Conservation (phyloP, 1,284 basidiomycete genomes). For the Cutaneotrichosporon dermatis region DNA sequence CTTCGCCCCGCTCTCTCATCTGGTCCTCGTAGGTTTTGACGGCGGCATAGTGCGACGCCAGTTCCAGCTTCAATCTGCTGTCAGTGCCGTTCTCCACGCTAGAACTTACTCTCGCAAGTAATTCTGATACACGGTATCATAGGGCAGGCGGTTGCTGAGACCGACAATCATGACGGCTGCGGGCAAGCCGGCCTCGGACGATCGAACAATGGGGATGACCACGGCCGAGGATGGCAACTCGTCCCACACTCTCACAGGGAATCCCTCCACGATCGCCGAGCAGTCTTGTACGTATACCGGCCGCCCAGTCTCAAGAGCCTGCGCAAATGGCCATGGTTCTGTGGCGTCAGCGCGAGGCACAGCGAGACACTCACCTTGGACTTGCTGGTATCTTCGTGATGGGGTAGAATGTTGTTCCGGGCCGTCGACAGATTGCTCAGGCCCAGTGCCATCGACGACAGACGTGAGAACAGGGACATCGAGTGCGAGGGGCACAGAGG, state of each 20-base stretch:
- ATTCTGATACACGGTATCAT: constrained; percentile 44
- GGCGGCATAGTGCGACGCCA: neutral
- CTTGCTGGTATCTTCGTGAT: too few relatives aligned
- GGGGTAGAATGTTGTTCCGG: neutral
- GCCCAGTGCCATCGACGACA: neutral
- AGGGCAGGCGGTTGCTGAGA: constrained; percentile 41
- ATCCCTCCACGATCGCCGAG: constrained; percentile 32
- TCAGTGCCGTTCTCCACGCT: neutral
- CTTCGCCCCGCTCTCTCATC: neutral
- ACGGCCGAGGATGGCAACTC: constrained; percentile 44
- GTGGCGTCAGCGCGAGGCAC: neutral
- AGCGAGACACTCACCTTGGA: too few relatives aligned
- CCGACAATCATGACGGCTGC: constrained; percentile 47
- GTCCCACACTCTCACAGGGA: constrained; percentile 43
- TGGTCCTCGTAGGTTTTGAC: neutral
- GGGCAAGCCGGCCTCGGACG: constrained; percentile 38
- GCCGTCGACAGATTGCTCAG: neutral
- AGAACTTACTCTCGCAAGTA: constrained; percentile 33
- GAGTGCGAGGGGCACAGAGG: constrained; percentile 22
- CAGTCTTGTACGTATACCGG: constrained; percentile 45
- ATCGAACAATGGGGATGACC: constrained; percentile 46
- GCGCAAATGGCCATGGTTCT: constrained; percentile 36
- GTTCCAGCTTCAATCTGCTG: neutral
- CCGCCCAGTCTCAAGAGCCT: constrained; percentile 32
- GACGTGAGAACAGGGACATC: neutral